These are phyloP conservation scores for Lagenaria siceraria DNA, from an alignment of 306 rosid genomes.

Conservation along the genomic window DNA sequence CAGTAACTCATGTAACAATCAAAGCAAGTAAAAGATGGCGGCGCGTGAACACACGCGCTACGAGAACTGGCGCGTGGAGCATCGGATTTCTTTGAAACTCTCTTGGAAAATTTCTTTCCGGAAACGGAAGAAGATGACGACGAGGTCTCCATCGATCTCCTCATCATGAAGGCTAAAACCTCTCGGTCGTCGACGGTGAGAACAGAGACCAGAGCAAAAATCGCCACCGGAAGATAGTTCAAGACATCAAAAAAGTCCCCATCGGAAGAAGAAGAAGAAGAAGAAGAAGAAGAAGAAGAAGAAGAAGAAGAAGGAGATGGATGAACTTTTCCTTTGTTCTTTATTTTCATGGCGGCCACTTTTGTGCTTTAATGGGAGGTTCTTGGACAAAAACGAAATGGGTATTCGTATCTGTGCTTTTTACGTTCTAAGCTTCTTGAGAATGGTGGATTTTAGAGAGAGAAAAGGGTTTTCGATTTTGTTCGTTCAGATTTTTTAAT, in stretches of 20 bases:
- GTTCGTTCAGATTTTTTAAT: background rate
- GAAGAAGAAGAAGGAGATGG: conserved; percentile 37
- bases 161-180: conserved; percentile 49
- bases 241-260: conserved; percentile 24
- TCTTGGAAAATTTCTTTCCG: conserved; percentile 17
- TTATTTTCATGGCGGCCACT: conserved; percentile 36
- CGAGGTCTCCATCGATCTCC: conserved; percentile 26
- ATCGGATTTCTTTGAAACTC: conserved; percentile 9
- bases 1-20: conserved; percentile 54
- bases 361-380: background rate
- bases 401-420: background rate
- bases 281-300: background rate
- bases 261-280: conserved; percentile 7
- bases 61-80: background rate
- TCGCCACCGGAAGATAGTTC: conserved; percentile 44
- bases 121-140: conserved; percentile 8
- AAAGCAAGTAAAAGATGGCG: conserved; percentile 40
- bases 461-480: background rate
- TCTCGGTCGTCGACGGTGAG: conserved; percentile 48
- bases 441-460: background rate
- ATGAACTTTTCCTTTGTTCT: conserved; percentile 50
- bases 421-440: background rate
- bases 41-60: conserved; percentile 11
- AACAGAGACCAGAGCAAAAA: conserved; percentile 27
- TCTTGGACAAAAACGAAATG: background rate